These are phyloP conservation scores for Candida sojae DNA, from an alignment of 1,139 yeast genomes.

Conservation along the genomic window DNA sequence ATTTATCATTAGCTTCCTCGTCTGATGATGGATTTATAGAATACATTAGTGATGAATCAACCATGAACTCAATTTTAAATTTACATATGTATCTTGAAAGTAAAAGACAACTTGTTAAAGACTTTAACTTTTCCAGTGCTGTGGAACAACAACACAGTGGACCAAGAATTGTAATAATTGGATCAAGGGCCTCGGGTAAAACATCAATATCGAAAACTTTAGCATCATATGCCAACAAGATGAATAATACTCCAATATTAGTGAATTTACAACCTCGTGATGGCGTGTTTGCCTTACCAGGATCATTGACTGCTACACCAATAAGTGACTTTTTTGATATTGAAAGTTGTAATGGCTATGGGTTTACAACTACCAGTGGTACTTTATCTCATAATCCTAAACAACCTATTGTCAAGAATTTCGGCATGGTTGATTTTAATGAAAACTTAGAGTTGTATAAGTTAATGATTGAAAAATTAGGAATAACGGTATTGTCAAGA, in stretches of 20 bases:
- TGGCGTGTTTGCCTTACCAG: conserved; percentile 81
- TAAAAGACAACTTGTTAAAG: conserved; percentile 44
- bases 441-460: conserved; percentile 67
- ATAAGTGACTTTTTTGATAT: conserved; percentile 79
- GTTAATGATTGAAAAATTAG: conserved; percentile 56
- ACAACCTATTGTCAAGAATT: conserved; percentile 82
- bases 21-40: conserved; percentile 47
- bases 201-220: conserved; percentile 71
- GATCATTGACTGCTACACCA: conserved; percentile 83
- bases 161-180: conserved; percentile 75
- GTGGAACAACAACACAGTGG: conserved; percentile 29
- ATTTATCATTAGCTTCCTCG: conserved; percentile 23
- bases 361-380: conserved; percentile 86
- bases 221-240: conserved; percentile 73
- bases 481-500: conserved; percentile 59
- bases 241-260: conserved; percentile 61
- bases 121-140: conserved; percentile 22
- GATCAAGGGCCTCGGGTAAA: conserved; percentile 76
- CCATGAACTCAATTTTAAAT: conserved; percentile 63
- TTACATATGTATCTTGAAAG: conserved; percentile 78
- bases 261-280: conserved; percentile 85
- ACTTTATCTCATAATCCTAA: conserved; percentile 80
- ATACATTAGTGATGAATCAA: conserved; percentile 70
- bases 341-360: conserved; percentile 73
- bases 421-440: conserved; percentile 63